phyloP scores from a whole-genome alignment of 768 basidiomycete genomes.

The Mycena floridula region DNA sequence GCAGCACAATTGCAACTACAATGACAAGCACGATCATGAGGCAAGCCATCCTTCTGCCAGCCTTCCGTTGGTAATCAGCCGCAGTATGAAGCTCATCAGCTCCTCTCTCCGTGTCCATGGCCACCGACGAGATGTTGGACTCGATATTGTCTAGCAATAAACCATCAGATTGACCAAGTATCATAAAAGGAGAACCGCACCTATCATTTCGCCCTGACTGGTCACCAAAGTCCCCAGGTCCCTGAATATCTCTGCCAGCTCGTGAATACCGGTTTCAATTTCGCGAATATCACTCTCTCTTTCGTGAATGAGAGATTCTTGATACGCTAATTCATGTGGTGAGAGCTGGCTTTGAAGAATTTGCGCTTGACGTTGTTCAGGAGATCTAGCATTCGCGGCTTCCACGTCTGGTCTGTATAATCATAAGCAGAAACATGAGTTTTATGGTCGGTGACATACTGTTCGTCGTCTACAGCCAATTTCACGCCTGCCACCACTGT shows the following conservation, averaged over 20 bases:
- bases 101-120: slow-evolving; percentile 75
- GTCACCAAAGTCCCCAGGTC: slow-evolving; percentile 92
- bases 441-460: background rate
- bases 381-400: slow-evolving; percentile 34
- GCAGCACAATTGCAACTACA: slow-evolving; percentile 81
- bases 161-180: background rate
- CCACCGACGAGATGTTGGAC: slow-evolving; percentile 83
- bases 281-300: slow-evolving; percentile 93
- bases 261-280: slow-evolving; percentile 95
- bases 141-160: slow-evolving; percentile 83
- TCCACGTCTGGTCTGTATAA: slow-evolving; percentile 8
- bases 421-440: background rate
- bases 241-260: slow-evolving; percentile 92
- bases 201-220: slow-evolving; percentile 93
- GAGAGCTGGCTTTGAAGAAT: slow-evolving; percentile 70
- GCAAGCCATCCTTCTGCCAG: slow-evolving; percentile 85
- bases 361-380: slow-evolving; percentile 64
- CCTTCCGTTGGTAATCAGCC: slow-evolving; percentile 90
- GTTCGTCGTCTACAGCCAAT: slow-evolving; percentile 74
- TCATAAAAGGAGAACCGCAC: slow-evolving; percentile 35
- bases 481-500: slow-evolving; percentile 85
- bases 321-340: slow-evolving; percentile 89
- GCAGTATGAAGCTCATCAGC: slow-evolving; percentile 85
- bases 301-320: slow-evolving; percentile 91
- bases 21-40: slow-evolving; percentile 82